phyloP scores from a whole-genome alignment of 2,329 filamentous ascomycete genomes.

The Teratosphaeria nubilosa region DNA sequence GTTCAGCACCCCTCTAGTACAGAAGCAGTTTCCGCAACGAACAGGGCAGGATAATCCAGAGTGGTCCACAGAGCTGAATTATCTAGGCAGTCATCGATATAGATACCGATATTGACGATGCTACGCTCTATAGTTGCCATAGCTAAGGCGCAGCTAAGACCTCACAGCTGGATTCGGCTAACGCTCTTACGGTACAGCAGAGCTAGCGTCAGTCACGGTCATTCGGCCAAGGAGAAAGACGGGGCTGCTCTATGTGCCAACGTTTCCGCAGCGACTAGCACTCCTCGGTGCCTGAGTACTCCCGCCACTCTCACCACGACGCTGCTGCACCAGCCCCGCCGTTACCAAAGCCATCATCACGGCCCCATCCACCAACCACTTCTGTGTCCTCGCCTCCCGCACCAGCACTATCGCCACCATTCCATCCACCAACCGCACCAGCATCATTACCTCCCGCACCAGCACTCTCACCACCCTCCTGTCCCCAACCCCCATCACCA shows the following conservation, averaged over 20 bases:
- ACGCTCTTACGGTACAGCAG: not conserved
- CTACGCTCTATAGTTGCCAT: no score
- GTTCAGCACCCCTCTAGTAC: no score
- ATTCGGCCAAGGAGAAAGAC: not conserved
- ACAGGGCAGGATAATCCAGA: no score
- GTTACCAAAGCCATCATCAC: not conserved
- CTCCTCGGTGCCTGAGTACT: not conserved
- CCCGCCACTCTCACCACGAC: not conserved
- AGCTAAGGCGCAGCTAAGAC: not conserved
- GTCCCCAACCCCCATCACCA: not conserved
- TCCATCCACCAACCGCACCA: not conserved
- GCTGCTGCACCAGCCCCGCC: not conserved
- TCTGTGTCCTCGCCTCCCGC: not conserved
- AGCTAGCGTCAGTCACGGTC: not conserved
- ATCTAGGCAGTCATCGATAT: no score
- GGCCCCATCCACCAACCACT: not conserved
- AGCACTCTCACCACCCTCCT: not conserved
- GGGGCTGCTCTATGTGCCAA: not conserved
- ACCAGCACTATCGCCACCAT: not conserved
- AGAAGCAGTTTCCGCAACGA: no score
- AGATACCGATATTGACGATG: no score
- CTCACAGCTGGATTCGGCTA: not conserved
- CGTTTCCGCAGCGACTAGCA: not conserved
- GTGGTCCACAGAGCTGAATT: no score
- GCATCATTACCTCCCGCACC: not conserved